phyloP scores from a whole-genome alignment of 2,329 filamentous ascomycete species.

The Xylariaceae sp. region DNA sequence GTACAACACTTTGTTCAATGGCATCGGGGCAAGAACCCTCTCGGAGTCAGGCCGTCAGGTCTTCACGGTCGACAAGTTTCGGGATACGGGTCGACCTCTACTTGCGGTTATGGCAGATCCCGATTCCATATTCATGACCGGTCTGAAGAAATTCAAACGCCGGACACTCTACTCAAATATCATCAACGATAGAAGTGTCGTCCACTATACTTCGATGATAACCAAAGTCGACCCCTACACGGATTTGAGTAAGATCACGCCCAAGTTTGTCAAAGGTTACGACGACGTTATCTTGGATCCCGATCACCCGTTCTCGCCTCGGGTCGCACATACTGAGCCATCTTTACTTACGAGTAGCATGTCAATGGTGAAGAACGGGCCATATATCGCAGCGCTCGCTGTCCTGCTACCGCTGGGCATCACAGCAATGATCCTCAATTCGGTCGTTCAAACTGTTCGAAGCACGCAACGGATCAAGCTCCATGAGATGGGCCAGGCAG shows the following conservation, averaged over 20 bases:
- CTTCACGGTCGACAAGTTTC: constrained; percentile 82
- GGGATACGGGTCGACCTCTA: constrained; percentile 75
- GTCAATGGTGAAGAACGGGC: constrained; percentile 48
- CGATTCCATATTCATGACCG: constrained; percentile 79
- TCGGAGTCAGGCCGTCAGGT: constrained; percentile 83
- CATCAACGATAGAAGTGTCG: constrained; percentile 76
- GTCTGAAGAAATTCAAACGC: constrained; percentile 69
- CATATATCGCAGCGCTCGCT: constrained; percentile 60
- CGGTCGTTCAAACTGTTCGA: constrained; percentile 69
- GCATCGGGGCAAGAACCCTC: constrained; percentile 75
- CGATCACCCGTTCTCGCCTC: constrained; percentile 53
- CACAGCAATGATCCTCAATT: constrained; percentile 69
- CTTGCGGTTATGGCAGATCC: constrained; percentile 79
- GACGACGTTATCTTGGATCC: constrained; percentile 72
- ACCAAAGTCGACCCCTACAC: constrained; percentile 73
- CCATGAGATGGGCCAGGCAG: constrained; percentile 68
- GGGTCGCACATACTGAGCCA: constrained; percentile 30
- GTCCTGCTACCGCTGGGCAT: constrained; percentile 73
- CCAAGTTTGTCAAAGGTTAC: constrained; percentile 72
- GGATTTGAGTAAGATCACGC: constrained; percentile 60
- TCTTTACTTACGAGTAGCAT: constrained; percentile 31
- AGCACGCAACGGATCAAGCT: constrained; percentile 71
- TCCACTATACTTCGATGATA: constrained; percentile 80
- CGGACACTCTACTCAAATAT: constrained; percentile 82
- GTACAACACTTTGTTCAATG: constrained; percentile 70